These are phyloP conservation scores for Hyaloscypha finlandica DNA, from an alignment of 495 filamentous ascomycete genomes.

Conservation along the genomic window DNA sequence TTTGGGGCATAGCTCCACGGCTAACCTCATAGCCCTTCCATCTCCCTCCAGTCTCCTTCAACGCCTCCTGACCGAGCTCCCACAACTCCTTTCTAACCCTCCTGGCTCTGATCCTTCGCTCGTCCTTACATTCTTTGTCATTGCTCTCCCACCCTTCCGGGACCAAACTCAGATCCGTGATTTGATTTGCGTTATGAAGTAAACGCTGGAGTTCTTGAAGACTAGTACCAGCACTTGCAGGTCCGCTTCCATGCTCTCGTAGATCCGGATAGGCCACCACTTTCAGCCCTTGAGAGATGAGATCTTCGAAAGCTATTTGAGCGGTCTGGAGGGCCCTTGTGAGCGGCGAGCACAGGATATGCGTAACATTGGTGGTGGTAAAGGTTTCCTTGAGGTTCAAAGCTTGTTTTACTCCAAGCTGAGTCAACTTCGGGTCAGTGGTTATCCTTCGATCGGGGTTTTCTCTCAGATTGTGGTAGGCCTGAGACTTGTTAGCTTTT, in stretches of 20 bases:
- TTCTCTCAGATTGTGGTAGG: slow-evolving; percentile 4
- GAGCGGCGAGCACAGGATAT: slow-evolving; percentile 11
- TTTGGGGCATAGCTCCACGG: background rate
- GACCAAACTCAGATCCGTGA: background rate
- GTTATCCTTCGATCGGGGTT: background rate
- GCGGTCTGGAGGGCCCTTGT: slow-evolving; percentile 9
- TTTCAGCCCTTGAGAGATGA: background rate
- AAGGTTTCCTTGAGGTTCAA: slow-evolving; percentile 2
- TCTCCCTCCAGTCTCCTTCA: background rate
- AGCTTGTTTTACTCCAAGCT: background rate
- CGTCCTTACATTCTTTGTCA: background rate
- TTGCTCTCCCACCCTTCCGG: slow-evolving; percentile 8
- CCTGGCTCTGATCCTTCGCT: background rate
- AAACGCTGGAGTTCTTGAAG: background rate
- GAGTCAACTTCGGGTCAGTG: slow-evolving; percentile 6
- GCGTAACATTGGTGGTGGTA: background rate
- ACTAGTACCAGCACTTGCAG: background rate
- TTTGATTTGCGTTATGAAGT: background rate
- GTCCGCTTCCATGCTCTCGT: slow-evolving; percentile 1
- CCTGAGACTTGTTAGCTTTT: slow-evolving; percentile 4
- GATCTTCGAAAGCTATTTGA: background rate
- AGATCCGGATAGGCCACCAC: slow-evolving; percentile 6
- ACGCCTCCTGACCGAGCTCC: background rate
- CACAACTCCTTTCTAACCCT: background rate
- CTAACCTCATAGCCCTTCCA: slow-evolving; percentile 8